Percentiles rank a stretch among this genome's conserved stretches.
These are phyloP conservation scores for Byssothecium circinans DNA, from an alignment of 2,329 filamentous ascomycete genomes.

Conservation along the genomic window DNA sequence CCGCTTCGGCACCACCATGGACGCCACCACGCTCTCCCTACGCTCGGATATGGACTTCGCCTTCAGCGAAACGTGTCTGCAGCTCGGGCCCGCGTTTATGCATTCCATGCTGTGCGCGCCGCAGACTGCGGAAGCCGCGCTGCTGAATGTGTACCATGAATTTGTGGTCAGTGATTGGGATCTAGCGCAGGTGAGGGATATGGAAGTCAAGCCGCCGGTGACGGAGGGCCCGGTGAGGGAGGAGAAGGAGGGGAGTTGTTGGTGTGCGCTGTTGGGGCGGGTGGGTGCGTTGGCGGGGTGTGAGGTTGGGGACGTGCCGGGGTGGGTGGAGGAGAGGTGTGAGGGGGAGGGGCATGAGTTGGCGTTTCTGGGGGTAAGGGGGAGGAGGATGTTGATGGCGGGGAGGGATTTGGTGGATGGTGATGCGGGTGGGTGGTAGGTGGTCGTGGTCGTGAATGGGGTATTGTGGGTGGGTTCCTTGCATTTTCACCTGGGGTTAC, in stretches of 20 bases:
- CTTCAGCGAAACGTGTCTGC: constrained; percentile 32
- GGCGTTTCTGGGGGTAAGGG: constrained; percentile 25
- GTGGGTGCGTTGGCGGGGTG: constrained; percentile 23
- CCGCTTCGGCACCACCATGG: constrained; percentile 33
- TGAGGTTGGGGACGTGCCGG: constrained; percentile 23
- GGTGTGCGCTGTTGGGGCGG: constrained; percentile 28
- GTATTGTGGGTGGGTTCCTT: too few relatives aligned
- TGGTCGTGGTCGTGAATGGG: too few relatives aligned
- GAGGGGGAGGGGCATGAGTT: constrained; percentile 21
- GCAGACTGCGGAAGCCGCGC: constrained; percentile 14
- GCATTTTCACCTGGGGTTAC: too few relatives aligned
- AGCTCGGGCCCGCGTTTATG: constrained; percentile 29
- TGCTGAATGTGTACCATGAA: constrained; percentile 36
- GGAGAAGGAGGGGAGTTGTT: constrained; percentile 18
- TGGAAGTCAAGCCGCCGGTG: constrained; percentile 28
- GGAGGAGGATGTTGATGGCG: constrained; percentile 28
- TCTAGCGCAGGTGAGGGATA: constrained; percentile 15
- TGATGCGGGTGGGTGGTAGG: background rate
- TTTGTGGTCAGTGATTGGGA: constrained; percentile 30
- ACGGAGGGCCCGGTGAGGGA: constrained; percentile 29
- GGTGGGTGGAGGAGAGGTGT: constrained; percentile 20
- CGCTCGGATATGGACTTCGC: constrained; percentile 32
- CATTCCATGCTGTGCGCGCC: constrained; percentile 21
- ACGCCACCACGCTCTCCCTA: constrained; percentile 28
- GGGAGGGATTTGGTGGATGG: constrained; percentile 21